Conservation (phyloP, 345 rosid species). For the Orychophragmus violaceus region DNA sequence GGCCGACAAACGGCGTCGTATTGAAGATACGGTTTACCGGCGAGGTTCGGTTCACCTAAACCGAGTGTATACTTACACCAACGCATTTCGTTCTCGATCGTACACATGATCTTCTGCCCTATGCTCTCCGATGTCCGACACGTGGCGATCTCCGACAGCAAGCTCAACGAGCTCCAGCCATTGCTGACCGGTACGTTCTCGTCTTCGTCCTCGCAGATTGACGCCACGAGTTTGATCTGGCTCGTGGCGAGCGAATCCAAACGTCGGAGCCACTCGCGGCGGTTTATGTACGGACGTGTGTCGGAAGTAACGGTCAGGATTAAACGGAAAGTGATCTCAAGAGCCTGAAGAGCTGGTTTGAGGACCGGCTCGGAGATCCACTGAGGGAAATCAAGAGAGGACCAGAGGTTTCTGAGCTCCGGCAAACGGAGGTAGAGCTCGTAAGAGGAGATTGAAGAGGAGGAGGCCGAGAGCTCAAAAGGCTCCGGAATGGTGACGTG, state of each 20-base stretch:
- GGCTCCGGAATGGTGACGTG: slow-evolving; percentile 39
- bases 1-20: slow-evolving; percentile 85
- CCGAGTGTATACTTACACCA: slow-evolving; percentile 76
- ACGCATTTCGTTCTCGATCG: slow-evolving; percentile 80
- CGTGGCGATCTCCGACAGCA: slow-evolving; percentile 60
- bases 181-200: slow-evolving; percentile 34
- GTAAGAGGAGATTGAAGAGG: slow-evolving; percentile 54
- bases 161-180: slow-evolving; percentile 60
- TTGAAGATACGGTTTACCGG: slow-evolving; percentile 63
- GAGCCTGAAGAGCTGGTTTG: slow-evolving; percentile 75
- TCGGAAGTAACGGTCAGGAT: slow-evolving; percentile 61
- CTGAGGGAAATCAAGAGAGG: slow-evolving; percentile 37
- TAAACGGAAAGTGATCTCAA: slow-evolving; percentile 81
- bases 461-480: slow-evolving; percentile 18
- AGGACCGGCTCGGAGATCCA: slow-evolving; percentile 63
- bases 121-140: slow-evolving; percentile 62
- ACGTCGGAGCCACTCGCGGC: slow-evolving; percentile 63
- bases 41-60: slow-evolving; percentile 71
- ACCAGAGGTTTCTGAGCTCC: slow-evolving; percentile 57
- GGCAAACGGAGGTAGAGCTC: slow-evolving; percentile 74
- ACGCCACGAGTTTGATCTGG: slow-evolving; percentile 64
- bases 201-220: slow-evolving; percentile 51
- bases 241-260: slow-evolving; percentile 58
- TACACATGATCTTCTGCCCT: slow-evolving; percentile 52
- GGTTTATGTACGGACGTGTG: slow-evolving; percentile 67